phyloP scores from a whole-genome alignment of 2,329 filamentous ascomycete species.

The Aspergillus nomiae region DNA sequence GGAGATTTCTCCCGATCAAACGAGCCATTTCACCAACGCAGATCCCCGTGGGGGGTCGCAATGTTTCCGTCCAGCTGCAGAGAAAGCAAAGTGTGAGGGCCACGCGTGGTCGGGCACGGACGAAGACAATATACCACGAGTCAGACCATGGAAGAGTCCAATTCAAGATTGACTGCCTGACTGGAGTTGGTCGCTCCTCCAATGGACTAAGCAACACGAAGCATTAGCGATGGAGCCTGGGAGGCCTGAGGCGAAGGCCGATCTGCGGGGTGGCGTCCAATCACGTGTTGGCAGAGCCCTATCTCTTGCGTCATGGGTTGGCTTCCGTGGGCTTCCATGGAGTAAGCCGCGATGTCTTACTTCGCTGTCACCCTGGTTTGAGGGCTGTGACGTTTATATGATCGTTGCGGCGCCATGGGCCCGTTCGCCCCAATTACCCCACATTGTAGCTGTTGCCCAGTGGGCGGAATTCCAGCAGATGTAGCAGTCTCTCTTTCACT shows the following conservation, averaged over 20 bases:
- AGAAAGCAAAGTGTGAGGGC: background rate
- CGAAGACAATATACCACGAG: background rate
- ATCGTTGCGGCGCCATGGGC: background rate
- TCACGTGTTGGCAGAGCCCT: background rate
- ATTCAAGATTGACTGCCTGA: too few relatives aligned
- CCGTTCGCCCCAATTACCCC: background rate
- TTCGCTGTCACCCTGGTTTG: too few relatives aligned
- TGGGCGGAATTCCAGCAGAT: too few relatives aligned
- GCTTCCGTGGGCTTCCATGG: background rate
- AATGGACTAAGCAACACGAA: background rate
- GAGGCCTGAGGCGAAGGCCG: background rate
- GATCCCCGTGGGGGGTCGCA: constrained; percentile 5
- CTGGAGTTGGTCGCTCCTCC: background rate
- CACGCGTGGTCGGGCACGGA: too few relatives aligned
- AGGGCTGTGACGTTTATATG: background rate
- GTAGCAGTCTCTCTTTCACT: too few relatives aligned
- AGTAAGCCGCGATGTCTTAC: background rate
- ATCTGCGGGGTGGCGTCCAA: background rate
- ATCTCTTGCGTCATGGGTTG: background rate
- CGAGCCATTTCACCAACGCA: background rate
- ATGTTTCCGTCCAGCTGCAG: background rate
- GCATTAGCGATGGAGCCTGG: background rate
- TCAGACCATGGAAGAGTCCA: background rate
- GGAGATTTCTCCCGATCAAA: background rate
- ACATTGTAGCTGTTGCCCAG: too few relatives aligned